Evolutionary conservation across 179 eudicot species (phyloP).

Genomic region (Actinidia polygama): DNA sequence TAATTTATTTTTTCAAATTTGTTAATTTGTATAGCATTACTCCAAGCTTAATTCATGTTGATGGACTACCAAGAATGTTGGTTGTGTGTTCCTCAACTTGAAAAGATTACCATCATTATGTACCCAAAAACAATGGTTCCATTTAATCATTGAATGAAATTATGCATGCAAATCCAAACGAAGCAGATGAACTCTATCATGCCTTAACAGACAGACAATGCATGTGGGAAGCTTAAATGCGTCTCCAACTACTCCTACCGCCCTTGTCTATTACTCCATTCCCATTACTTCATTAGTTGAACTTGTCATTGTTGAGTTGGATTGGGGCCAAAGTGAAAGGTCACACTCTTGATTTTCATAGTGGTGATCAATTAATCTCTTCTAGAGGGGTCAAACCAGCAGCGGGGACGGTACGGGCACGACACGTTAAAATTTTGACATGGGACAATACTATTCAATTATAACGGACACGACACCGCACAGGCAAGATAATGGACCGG

Average conservation of each 20-base stretch:
- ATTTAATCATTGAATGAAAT: not conserved
- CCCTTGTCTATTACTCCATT: not conserved
- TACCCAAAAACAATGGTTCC: not conserved
- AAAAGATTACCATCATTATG: too few relatives aligned
- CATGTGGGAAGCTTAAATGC: constrained; percentile 24
- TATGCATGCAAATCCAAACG: not conserved
- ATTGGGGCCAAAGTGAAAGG: not conserved
- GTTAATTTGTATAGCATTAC: too few relatives aligned
- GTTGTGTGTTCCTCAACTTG: too few relatives aligned
- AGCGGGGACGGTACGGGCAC: too few relatives aligned
- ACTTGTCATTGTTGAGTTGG: constrained; percentile 1
- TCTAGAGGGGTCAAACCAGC: too few relatives aligned
- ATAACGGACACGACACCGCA: too few relatives aligned
- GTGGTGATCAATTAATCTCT: not conserved
- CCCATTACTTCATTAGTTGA: not conserved
- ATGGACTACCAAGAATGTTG: too few relatives aligned
- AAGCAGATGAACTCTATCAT: not conserved
- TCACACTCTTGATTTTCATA: not conserved
- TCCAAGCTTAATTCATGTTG: too few relatives aligned
- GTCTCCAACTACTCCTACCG: constrained; percentile 13
- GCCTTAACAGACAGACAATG: constrained; percentile 4
- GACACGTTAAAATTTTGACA: too few relatives aligned
- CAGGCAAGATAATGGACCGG: too few relatives aligned
- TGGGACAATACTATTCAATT: too few relatives aligned
- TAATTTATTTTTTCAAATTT: too few relatives aligned